These are phyloP conservation scores for Solanum clarkiae DNA, from an alignment of 257 asterid species.

Conservation along the genomic window DNA sequence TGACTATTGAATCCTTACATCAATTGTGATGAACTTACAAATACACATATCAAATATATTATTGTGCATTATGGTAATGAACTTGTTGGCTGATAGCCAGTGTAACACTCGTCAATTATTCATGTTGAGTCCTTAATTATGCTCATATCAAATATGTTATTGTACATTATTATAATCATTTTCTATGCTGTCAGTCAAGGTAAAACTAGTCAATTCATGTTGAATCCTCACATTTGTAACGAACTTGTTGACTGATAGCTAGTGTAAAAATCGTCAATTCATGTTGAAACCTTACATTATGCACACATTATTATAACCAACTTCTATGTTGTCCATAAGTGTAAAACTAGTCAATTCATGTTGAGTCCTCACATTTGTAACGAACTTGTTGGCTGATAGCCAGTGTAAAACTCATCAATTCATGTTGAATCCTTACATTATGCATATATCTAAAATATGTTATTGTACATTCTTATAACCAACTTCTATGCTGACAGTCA, in stretches of 20 bases:
- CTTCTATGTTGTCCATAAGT: background rate
- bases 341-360: background rate
- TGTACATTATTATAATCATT: background rate
- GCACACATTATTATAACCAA: background rate
- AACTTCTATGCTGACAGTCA: background rate
- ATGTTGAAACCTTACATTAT: constrained; percentile 28
- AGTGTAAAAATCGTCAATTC: too few species aligned
- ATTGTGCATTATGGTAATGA: background rate
- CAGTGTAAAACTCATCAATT: too few species aligned
- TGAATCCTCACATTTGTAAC: background rate
- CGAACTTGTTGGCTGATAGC: constrained; percentile 17
- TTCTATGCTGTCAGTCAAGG: background rate
- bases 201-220: background rate
- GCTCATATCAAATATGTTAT: background rate
- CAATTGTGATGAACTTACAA: too few species aligned
- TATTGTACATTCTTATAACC: background rate
- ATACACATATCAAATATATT: too few species aligned
- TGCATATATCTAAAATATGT: background rate
- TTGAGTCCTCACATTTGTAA: background rate
- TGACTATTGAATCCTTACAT: too few species aligned
- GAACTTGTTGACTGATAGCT: constrained; percentile 15
- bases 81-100: constrained; percentile 17
- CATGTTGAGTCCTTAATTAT: constrained; percentile 30
- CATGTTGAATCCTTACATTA: constrained; percentile 27
- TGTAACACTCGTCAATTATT: too few species aligned